A percentile compares a stretch with the other conserved stretches of the same genome.
Conservation (phyloP, 1,139 yeast species). For the Sporopachydermia cereana region DNA sequence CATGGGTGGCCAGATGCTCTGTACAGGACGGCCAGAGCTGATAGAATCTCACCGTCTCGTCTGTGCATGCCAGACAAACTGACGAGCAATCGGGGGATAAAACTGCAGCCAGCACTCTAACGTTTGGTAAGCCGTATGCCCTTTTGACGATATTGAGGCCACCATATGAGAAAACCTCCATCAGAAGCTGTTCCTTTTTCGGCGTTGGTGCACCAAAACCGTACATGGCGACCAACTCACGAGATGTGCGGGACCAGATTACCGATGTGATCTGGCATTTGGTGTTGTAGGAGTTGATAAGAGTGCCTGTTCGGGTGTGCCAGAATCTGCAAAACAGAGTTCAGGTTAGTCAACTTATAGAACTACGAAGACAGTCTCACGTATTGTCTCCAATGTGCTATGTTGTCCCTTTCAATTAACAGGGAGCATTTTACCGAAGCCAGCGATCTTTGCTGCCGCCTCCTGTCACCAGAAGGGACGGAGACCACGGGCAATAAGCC, state of each 20-base stretch:
- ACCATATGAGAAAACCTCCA: slow-evolving; percentile 59
- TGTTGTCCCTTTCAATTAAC: no score
- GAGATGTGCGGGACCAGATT: slow-evolving; percentile 55
- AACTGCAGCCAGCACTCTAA: slow-evolving; percentile 55
- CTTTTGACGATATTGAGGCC: slow-evolving; percentile 33
- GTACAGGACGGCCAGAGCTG: slow-evolving; percentile 42
- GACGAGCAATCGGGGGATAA: slow-evolving; percentile 49
- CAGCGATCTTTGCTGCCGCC: slow-evolving; percentile 69
- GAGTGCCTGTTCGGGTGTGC: slow-evolving; percentile 71
- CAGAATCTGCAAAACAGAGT: slow-evolving; percentile 73
- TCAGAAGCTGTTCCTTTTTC: slow-evolving; percentile 19
- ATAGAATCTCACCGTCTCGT: slow-evolving; percentile 64
- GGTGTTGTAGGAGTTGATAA: slow-evolving; percentile 43
- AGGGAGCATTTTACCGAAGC: slow-evolving; percentile 14
- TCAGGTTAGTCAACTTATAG: neutral
- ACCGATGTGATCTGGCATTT: slow-evolving; percentile 70
- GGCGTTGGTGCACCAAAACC: slow-evolving; percentile 50
- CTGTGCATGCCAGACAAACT: slow-evolving; percentile 66
- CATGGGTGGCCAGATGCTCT: slow-evolving; percentile 18
- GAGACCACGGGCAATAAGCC: slow-evolving; percentile 61
- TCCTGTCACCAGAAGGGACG: slow-evolving; percentile 49
- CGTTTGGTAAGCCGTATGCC: slow-evolving; percentile 22
- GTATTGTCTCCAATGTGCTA: no score
- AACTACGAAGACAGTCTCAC: neutral
- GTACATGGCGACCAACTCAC: slow-evolving; percentile 65